Evolutionary conservation across 2,329 filamentous ascomycete genomes (phyloP), one percentile per base, ranked within the genome.

Genomic region (Colletotrichum graminicola): DNA sequence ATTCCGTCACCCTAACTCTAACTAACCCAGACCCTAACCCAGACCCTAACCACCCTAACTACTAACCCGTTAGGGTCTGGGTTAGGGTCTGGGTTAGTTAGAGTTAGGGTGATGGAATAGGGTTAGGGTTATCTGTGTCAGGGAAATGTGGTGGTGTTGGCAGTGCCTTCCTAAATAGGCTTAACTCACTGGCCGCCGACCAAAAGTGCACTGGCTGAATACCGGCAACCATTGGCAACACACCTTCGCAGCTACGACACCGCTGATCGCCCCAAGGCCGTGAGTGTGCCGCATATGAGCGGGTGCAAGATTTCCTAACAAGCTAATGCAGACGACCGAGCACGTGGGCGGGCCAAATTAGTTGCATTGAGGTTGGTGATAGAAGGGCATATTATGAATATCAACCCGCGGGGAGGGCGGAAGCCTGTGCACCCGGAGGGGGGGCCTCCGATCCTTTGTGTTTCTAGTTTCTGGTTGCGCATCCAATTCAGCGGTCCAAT

Each of bases 311-410:
- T 41, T 47, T 52, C 34, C 21, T 18, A 26, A 66, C 67, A 55
- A 55, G 55, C 62, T 70, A 66, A 39, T 60, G 43, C 67, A 18
- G 62, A 26, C 55, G 67, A 60, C 61, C 55, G 61, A 70, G 60
- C 66, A 34, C 29, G 29, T 11, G 12, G 26, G 45, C n/a, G 59
- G 45, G 32, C 45, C 43, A 11, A 18, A 8, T 14, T 1, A 32
- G 2, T 8, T 23, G 41, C 14, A 34, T 34, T 5, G 26, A 32
- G 0, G 4, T 5, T 23, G n/a, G n/a, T 34, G 47, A 69, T 69
- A 52, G 41, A 36, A n/a, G 43, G 18, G 26, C 11, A 36, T 36
- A 23, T 59, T 66, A 56, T 67, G 32, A 43, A 23, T 23, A 54
- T 66, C n/a, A 55, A 55, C 67, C 32, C 21, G 36, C 3, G 54